Evolutionary conservation across 1,139 yeast species (phyloP).

Genomic region (Pichia sp.): DNA sequence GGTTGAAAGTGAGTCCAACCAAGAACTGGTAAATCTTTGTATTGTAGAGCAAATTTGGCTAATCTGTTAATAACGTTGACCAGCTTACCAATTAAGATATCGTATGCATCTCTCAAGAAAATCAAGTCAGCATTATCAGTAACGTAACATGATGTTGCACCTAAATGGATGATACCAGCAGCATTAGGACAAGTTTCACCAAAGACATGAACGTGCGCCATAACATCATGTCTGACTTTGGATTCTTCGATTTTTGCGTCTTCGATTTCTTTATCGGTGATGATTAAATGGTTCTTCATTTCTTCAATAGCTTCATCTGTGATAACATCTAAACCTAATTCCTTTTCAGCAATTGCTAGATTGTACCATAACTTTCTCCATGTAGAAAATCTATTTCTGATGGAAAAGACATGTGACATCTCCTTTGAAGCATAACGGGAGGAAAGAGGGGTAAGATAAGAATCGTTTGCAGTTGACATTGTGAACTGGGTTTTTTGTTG

Average conservation of each 20-base stretch:
- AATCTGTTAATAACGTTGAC: slow-evolving; percentile 93
- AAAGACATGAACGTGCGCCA: slow-evolving; percentile 97
- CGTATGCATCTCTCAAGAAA: slow-evolving; percentile 92
- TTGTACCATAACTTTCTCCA: slow-evolving; percentile 98
- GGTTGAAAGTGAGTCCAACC: slow-evolving; percentile 99
- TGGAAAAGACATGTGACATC: slow-evolving; percentile 87
- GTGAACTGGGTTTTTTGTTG: too few relatives aligned
- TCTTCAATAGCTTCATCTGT: slow-evolving; percentile 87
- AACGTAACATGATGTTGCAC: slow-evolving; percentile 97
- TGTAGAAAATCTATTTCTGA: slow-evolving; percentile 90
- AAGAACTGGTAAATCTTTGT: slow-evolving; percentile 92
- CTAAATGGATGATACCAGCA: slow-evolving; percentile 95
- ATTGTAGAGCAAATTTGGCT: slow-evolving; percentile 76
- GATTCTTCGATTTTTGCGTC: slow-evolving; percentile 92
- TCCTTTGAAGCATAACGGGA: slow-evolving; percentile 97
- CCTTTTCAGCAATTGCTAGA: slow-evolving; percentile 91
- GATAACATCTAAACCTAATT: slow-evolving; percentile 76
- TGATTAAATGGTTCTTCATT: slow-evolving; percentile 66
- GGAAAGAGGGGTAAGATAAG: slow-evolving; percentile 86
- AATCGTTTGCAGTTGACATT: slow-evolving; percentile 35
- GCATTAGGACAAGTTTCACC: slow-evolving; percentile 93
- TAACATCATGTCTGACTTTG: slow-evolving; percentile 96
- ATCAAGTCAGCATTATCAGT: slow-evolving; percentile 98
- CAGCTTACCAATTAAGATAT: slow-evolving; percentile 83
- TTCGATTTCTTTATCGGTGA: slow-evolving; percentile 88